These are phyloP conservation scores for Stemphylium vesicarium DNA, from an alignment of 2,329 filamentous ascomycete genomes.

Conservation along the genomic window DNA sequence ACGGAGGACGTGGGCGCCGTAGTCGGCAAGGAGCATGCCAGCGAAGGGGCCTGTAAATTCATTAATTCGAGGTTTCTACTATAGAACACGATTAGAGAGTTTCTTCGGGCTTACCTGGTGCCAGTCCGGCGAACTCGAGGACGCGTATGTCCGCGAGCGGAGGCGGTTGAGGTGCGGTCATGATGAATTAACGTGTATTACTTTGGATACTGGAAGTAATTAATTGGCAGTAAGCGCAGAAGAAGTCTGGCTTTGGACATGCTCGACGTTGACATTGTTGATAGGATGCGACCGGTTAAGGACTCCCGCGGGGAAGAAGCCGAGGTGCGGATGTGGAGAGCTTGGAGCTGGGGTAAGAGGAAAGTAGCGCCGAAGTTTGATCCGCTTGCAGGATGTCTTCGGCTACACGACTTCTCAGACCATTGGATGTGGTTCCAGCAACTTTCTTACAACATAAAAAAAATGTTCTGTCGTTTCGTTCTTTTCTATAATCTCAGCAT, in stretches of 20 bases:
- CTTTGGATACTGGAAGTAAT: background rate
- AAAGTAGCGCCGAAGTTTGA: background rate
- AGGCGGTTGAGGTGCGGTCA: conserved; percentile 47
- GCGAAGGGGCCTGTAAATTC: conserved; percentile 76
- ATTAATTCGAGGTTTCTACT: background rate
- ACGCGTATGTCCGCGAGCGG: conserved; percentile 66
- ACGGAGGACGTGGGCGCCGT: conserved; percentile 85
- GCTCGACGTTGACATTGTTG: conserved; percentile 41
- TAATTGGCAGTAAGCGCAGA: background rate
- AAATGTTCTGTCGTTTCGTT: too few species aligned
- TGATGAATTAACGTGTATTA: conserved; percentile 13
- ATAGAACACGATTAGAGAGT: background rate
- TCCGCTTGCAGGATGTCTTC: background rate
- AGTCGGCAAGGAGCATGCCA: conserved; percentile 80
- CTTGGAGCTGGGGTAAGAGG: background rate
- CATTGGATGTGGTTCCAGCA: too few species aligned
- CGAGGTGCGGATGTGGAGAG: conserved; percentile 33
- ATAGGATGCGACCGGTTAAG: conserved; percentile 34
- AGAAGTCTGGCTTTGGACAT: conserved; percentile 10
- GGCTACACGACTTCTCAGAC: background rate
- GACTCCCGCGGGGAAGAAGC: conserved; percentile 42
- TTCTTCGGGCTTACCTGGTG: too few species aligned
- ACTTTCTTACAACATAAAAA: too few species aligned
- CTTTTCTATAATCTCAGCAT: too few species aligned
- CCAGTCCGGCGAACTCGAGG: conserved; percentile 69